Evolutionary conservation across 2,329 filamentous ascomycete genomes (phyloP), one percentile per base, ranked within the genome.

Genomic region (Chrysoporthe cubensis): DNA sequence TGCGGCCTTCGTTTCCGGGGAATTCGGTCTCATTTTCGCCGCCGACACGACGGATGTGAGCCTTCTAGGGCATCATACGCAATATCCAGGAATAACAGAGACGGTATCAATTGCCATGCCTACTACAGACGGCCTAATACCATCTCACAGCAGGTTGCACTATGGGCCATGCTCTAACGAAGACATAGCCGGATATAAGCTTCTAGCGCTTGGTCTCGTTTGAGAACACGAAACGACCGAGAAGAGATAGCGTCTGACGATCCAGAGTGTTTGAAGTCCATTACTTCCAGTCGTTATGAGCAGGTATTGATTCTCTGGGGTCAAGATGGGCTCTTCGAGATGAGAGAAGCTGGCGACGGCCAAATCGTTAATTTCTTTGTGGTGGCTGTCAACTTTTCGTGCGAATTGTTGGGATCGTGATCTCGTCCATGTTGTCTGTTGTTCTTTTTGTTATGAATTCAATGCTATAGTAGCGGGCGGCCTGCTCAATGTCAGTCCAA

Each of bases 1-100:
- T 21, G 76, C 79, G 64, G 79, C 76, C 0, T 79, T 74, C 71
- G 67, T 84, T 7, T 52, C 71, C 0, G 81, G 81, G 8, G 81
- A 77, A 62, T 74, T 80, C 44, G 81, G 81, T 0, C 74, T 79
- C 5, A 76, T 84, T 44, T 75, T 82, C 11, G 81, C 79, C 0
- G 76, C 79, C 4, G 82, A 84, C 68, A 83, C 79, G 4, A 71
- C 72, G 2, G 78, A 79, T 57, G 77, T 80, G 3, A 81, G 80
- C 65, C 69, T 60, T 1, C 66, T 75, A 43, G 82, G 82, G 0
- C 82, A 84, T 73, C 71, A 71, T 3, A 81, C 82, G 2, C 69
- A 69, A 43, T 84, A 82, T 68, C 80, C 81, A 1, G 75, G 79
- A 4, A 69, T 71, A 21, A 75, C 79, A 42, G 73, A 75, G 50